A percentile compares a stretch with the other conserved stretches of the same genome.
phyloP scores from a whole-genome alignment of 306 rosid species.

The Sphenostylis stenocarpa region DNA sequence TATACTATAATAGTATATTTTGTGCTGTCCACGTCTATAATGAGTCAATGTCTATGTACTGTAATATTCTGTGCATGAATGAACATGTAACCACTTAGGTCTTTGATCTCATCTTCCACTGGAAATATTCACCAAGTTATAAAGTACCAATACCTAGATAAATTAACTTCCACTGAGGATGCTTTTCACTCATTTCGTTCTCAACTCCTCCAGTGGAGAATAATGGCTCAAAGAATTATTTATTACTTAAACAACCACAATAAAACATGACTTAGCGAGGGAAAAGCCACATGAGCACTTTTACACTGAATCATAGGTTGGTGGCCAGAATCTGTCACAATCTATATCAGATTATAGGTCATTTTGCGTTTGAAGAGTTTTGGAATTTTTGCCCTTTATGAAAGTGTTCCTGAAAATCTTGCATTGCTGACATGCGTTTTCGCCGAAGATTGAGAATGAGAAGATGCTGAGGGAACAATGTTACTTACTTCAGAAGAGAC shows the following conservation, averaged over 20 bases:
- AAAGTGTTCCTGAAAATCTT: slow-evolving; percentile 40
- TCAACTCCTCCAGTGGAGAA: slow-evolving; percentile 41
- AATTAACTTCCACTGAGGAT: slow-evolving; percentile 31
- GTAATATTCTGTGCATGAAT: background rate
- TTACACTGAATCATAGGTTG: slow-evolving; percentile 18
- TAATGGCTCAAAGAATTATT: slow-evolving; percentile 14
- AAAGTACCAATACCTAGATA: slow-evolving; percentile 1
- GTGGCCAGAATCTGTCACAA: slow-evolving; percentile 43
- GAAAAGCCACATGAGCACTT: slow-evolving; percentile 35
- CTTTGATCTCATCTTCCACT: slow-evolving; percentile 29
- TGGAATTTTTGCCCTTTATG: slow-evolving; percentile 35
- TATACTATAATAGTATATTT: background rate
- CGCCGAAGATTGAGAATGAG: slow-evolving; percentile 29
- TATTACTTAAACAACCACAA: slow-evolving; percentile 6
- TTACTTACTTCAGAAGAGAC: slow-evolving; percentile 32
- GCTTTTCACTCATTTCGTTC: slow-evolving; percentile 44
- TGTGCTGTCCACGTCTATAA: background rate
- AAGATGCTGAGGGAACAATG: slow-evolving; percentile 18
- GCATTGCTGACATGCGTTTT: slow-evolving; percentile 17
- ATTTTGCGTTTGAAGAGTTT: slow-evolving; percentile 20
- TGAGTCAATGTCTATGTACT: slow-evolving; percentile 1
- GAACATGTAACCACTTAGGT: background rate
- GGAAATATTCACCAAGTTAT: slow-evolving; percentile 16
- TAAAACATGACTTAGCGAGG: slow-evolving; percentile 28
- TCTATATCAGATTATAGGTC: slow-evolving; percentile 14